Evolutionary conservation across 1,284 basidiomycete genomes (phyloP).

Genomic region (Marasmius fiardii): DNA sequence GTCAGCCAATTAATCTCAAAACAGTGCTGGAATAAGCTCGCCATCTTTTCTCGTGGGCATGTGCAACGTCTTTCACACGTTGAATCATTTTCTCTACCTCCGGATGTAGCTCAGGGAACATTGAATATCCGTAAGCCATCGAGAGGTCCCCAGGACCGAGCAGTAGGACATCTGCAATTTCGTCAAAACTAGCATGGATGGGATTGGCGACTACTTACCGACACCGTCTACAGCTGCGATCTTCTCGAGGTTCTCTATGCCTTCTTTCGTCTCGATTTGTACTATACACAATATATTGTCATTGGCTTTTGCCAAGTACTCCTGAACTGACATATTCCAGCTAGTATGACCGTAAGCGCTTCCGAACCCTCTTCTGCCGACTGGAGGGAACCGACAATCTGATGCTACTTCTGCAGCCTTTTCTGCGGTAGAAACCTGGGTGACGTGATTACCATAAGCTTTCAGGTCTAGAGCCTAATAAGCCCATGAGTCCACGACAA

Average conservation of each 20-base stretch:
- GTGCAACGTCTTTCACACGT: constrained; percentile 47
- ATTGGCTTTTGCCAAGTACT: constrained; percentile 59
- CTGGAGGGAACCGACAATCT: constrained; percentile 55
- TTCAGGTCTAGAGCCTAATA: too few species aligned
- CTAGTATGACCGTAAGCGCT: constrained; percentile 53
- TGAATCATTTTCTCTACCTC: constrained; percentile 62
- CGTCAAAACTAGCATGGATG: neutral
- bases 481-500: too few species aligned
- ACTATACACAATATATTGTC: constrained; percentile 56
- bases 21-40: constrained; percentile 26
- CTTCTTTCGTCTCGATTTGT: constrained; percentile 66
- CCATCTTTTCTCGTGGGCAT: constrained; percentile 67
- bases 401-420: constrained; percentile 53
- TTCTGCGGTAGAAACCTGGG: constrained; percentile 45
- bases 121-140: constrained; percentile 50
- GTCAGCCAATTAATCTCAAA: neutral
- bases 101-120: constrained; percentile 58
- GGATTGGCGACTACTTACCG: constrained; percentile 34
- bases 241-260: constrained; percentile 53
- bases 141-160: constrained; percentile 70
- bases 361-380: constrained; percentile 58
- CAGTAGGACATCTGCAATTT: constrained; percentile 38
- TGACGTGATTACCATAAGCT: too few species aligned
- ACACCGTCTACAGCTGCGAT: constrained; percentile 65
- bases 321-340: constrained; percentile 47